Base-by-base conservation (phyloP, 345 rosid genomes). In the Eucalyptus erythrocorys region DNA sequence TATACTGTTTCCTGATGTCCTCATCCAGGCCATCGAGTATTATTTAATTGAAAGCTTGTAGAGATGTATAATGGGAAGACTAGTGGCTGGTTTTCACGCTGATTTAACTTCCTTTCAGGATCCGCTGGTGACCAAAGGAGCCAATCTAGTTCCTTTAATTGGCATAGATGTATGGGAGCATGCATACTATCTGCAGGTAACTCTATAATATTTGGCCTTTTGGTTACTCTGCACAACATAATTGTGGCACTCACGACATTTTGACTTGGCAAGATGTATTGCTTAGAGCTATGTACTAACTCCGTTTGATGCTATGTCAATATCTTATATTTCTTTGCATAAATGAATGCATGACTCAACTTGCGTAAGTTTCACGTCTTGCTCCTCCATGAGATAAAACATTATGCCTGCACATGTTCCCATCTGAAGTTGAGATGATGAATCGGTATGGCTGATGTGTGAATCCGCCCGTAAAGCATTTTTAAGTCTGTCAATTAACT, bases 91-190 rank as follows among this genome's bases (percentile, higher is more conserved):
- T 76, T 40, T 21, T 76, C 30, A 76, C 2, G 16, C 30, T 21
- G 68, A 22, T 68, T 85, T 22, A 85, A 45, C 53, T 53, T 87
- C 86, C 55, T 86, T 76, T 90, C 93, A 98, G 99, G 99, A 98
- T 91, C 97, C 99, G 27, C 91, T 96, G 84, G 97, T 96, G 76
- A 95, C 99, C 10, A 96, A 95, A 92, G 99, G 97, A 89, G 87
- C 95, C 88, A 89, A 85, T 89, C 90, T 98, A 89, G 95, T 95
- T 91, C 99, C 99, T 76, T 89, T 98, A 90, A 93, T 98, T 86
- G 99, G 99, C 21, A 91, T 98, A 89, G 99, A 98, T 93, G 99
- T 97, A 48, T 98, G 99, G 99, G 99, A 98, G 94, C 99, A 98
- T 91, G 99, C 99, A 50, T 98, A 98, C 93, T 98, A 98, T 90